These are phyloP conservation scores for Nicotiana otophora DNA, from an alignment of 257 asterid species.

Conservation along the genomic window DNA sequence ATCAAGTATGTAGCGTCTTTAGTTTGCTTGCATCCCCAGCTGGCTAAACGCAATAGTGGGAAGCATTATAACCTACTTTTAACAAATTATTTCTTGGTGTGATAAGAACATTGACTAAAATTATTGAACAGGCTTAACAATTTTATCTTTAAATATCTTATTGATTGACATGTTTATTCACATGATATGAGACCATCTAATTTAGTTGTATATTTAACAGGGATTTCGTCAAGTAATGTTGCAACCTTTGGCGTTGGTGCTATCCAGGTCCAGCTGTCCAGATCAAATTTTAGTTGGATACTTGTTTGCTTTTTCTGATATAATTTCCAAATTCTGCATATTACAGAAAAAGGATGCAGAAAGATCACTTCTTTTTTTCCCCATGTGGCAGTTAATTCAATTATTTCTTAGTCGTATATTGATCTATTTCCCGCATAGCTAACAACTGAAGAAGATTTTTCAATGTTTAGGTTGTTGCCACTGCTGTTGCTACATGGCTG, in stretches of 20 bases:
- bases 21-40: neutral
- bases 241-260: slow-evolving; percentile 82
- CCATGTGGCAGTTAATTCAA: neutral
- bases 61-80: neutral
- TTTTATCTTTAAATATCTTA: neutral
- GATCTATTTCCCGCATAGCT: neutral
- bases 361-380: neutral
- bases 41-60: neutral
- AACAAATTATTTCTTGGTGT: neutral
- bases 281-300: slow-evolving; percentile 10
- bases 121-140: neutral
- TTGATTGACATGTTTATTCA: neutral
- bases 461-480: slow-evolving; percentile 68
- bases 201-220: slow-evolving; percentile 36
- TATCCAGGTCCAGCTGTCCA: slow-evolving; percentile 68
- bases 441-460: slow-evolving; percentile 10
- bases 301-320: slow-evolving; percentile 6
- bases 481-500: slow-evolving; percentile 80
- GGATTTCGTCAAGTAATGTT: slow-evolving; percentile 71
- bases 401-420: neutral
- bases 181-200: slow-evolving; percentile 12
- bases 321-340: neutral
- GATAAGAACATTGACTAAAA: neutral
- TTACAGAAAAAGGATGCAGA: neutral
- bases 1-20: neutral